Conservation (phyloP, 768 basidiomycete species). For the Podaxis mareebaensis region DNA sequence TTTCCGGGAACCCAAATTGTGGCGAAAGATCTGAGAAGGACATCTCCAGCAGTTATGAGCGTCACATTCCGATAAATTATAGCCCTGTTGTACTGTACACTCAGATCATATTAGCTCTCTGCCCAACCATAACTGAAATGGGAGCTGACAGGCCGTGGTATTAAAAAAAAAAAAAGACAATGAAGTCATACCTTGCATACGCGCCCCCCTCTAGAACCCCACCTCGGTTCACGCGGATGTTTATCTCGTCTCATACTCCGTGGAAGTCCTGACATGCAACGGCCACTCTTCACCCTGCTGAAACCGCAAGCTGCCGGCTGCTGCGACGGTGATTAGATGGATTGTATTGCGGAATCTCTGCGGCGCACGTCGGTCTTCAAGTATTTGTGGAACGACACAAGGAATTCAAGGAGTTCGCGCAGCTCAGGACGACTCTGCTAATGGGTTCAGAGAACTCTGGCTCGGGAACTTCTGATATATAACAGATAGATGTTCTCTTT, state of each 20-base stretch:
- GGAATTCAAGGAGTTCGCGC: background rate
- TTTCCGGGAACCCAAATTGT: background rate
- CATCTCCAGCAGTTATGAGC: background rate
- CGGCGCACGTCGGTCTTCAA: background rate
- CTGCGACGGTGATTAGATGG: too few relatives aligned
- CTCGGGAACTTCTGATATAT: slow-evolving; percentile 11
- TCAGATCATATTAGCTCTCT: background rate
- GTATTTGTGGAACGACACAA: background rate
- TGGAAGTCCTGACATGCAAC: background rate
- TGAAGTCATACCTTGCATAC: background rate
- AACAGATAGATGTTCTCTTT: background rate
- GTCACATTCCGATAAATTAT: background rate
- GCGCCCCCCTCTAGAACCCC: background rate
- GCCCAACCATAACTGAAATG: background rate
- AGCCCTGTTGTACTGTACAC: background rate
- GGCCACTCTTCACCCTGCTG: background rate
- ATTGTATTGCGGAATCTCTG: background rate
- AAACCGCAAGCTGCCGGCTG: background rate
- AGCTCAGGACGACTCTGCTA: background rate
- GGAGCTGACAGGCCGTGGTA: background rate
- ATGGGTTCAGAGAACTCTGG: background rate
- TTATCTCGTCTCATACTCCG: background rate
- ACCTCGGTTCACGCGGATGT: background rate
- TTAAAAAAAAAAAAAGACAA: background rate
- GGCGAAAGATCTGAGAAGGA: background rate